Conservation (phyloP, 495 filamentous ascomycete genomes). For the Penicillium waksmanii region DNA sequence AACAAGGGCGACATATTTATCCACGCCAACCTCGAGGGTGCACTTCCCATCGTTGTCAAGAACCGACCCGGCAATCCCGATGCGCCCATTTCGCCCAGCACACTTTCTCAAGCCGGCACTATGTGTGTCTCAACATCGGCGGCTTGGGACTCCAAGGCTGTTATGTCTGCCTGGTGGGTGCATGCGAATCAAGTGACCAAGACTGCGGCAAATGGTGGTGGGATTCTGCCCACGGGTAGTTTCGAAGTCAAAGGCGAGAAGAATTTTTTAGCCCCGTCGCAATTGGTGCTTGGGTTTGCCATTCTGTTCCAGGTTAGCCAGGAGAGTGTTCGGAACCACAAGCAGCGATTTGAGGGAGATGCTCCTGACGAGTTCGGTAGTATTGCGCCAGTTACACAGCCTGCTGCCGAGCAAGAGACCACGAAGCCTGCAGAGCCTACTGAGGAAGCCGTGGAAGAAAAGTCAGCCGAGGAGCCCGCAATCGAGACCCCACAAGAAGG, state of each 20-base stretch:
- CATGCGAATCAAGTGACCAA: slow-evolving; percentile 86
- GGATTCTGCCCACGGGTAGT: slow-evolving; percentile 68
- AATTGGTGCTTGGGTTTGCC: slow-evolving; percentile 83
- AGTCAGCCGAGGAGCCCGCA: neutral
- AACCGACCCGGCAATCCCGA: slow-evolving; percentile 75
- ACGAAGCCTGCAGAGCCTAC: neutral
- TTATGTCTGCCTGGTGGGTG: slow-evolving; percentile 96
- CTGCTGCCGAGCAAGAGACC: slow-evolving; percentile 2
- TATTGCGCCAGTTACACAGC: slow-evolving; percentile 12
- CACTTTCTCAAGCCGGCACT: slow-evolving; percentile 85
- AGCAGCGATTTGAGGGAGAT: slow-evolving; percentile 60
- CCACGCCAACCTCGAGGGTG: slow-evolving; percentile 86
- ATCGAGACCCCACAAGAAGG: slow-evolving; percentile 20
- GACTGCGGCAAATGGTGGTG: slow-evolving; percentile 72
- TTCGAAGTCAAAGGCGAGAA: slow-evolving; percentile 85
- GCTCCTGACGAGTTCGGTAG: slow-evolving; percentile 33
- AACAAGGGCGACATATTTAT: slow-evolving; percentile 90
- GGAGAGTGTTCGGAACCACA: slow-evolving; percentile 79
- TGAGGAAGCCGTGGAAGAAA: neutral
- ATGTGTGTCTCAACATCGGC: slow-evolving; percentile 79
- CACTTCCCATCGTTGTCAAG: slow-evolving; percentile 80
- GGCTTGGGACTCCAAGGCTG: slow-evolving; percentile 94
- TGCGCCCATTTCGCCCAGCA: slow-evolving; percentile 87
- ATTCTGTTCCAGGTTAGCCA: slow-evolving; percentile 89
- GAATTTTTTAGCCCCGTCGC: slow-evolving; percentile 87